Evolutionary conservation across 2,329 filamentous ascomycete species (phyloP), one percentile per base, ranked within the genome.

Genomic region (Curvularia hawaiiensis): DNA sequence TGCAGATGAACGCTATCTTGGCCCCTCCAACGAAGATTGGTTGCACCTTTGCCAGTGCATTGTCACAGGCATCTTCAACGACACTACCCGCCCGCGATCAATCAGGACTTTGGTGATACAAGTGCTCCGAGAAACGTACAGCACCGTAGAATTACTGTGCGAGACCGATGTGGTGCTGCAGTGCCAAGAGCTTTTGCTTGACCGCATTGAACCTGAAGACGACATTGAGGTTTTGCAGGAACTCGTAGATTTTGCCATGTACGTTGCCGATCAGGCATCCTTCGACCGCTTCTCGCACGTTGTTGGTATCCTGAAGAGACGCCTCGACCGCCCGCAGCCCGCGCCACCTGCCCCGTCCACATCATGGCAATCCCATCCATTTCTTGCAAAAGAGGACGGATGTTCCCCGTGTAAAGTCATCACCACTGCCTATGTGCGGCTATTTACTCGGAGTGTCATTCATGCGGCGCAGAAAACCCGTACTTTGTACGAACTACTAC

Each of bases 371-470:
- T 54, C 62, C 35, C 60, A 62, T 22, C 50, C 66, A 7, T 64
- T 67, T 16, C 51, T 53, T 9, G 16, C 60, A 7, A 69, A 44
- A 53, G 38, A 56, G 45, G 20, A 56, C 62, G 33, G 72, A 64
- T 16, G 89, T 87, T 24, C 83, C 85, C 1, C 55, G 30, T 87
- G 87, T 3, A 91, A 92, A 63, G 85, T 93, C 41, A 88, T 91
- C 45, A 84, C 88, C 0, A 85, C 83, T 55, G 90, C 88, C 2
- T 86, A 91, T 56, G 87, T 92, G 41, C 85, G 84, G 60, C 87
- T 96, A 50, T 96, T 96, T 73, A 84, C 93, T 63, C 84, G 86
- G 50, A 86, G 86, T 12, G 85, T 96, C 78, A 87, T 88, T 63
- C 79, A 78, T 30, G 87, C 90, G 52, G 84, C 84, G 8, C 76